Evolutionary conservation across 1,139 yeast species (phyloP).

Genomic region (Kodamaea arcana): DNA sequence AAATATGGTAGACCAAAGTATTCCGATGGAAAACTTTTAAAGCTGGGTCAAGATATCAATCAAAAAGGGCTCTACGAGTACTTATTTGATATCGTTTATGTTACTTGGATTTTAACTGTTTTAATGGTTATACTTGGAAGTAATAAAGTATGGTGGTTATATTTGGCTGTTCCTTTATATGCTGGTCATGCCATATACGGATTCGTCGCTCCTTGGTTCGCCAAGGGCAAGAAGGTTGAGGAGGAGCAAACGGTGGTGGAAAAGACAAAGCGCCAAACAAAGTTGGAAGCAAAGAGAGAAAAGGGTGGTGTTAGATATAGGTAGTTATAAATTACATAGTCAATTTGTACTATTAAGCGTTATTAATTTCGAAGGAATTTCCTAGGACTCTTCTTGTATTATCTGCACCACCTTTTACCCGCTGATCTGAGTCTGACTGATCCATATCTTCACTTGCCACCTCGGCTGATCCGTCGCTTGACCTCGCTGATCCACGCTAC

Average conservation of each 20-base stretch:
- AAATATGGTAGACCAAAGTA: constrained; percentile 62
- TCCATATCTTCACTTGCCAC: no score
- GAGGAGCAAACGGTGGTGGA: constrained; percentile 10
- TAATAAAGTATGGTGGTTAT: constrained; percentile 61
- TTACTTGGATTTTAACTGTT: constrained; percentile 61
- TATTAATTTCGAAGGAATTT: no score
- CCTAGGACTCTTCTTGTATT: no score
- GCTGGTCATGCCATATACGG: constrained; percentile 51
- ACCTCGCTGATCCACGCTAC: no score
- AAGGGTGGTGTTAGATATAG: constrained; percentile 31
- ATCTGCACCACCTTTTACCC: no score
- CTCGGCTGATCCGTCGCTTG: no score
- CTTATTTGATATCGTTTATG: constrained; percentile 68
- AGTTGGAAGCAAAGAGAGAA: constrained; percentile 43
- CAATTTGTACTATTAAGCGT: no score
- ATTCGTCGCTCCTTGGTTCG: constrained; percentile 20
- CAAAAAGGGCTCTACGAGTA: constrained; percentile 74
- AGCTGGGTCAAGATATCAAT: constrained; percentile 61
- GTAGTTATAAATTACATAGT: no score
- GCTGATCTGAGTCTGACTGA: no score
- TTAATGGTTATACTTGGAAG: constrained; percentile 54
- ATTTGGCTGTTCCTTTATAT: constrained; percentile 43
- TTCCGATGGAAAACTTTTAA: constrained; percentile 38
- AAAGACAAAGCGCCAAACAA: constrained; percentile 48
- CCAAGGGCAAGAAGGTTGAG: constrained; percentile 8